Evolutionary conservation across 2,329 filamentous ascomycete species (phyloP).

Genomic region (Macroventuria anomochaeta): DNA sequence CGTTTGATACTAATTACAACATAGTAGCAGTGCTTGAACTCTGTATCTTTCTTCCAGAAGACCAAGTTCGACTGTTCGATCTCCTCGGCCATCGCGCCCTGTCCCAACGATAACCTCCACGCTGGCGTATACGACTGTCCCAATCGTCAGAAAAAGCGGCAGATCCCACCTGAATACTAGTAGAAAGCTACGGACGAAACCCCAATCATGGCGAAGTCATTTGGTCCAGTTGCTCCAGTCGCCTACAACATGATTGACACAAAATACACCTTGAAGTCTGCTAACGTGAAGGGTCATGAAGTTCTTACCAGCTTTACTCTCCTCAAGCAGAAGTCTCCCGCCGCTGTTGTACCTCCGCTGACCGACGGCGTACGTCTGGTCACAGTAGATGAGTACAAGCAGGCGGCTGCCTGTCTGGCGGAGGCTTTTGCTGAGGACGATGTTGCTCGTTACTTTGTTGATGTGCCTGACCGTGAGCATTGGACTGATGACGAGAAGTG

Average conservation of each 20-base stretch:
- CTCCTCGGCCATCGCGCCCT: slow-evolving; percentile 32
- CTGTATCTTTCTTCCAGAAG: slow-evolving; percentile 31
- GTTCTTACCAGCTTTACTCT: slow-evolving; percentile 40
- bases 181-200: slow-evolving; percentile 47
- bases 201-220: slow-evolving; percentile 56
- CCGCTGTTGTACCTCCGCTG: slow-evolving; percentile 30
- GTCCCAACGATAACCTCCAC: slow-evolving; percentile 42
- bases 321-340: slow-evolving; percentile 33
- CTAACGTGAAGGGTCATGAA: slow-evolving; percentile 39
- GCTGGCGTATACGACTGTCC: slow-evolving; percentile 50
- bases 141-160: slow-evolving; percentile 55
- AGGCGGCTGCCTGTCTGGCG: slow-evolving; percentile 74
- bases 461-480: slow-evolving; percentile 69
- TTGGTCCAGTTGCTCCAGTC: slow-evolving; percentile 39
- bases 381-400: slow-evolving; percentile 70
- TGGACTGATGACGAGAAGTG: slow-evolving; percentile 73
- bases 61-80: slow-evolving; percentile 45
- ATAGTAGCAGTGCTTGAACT: slow-evolving; percentile 47
- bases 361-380: slow-evolving; percentile 67
- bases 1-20: slow-evolving; percentile 43
- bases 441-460: slow-evolving; percentile 75
- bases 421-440: slow-evolving; percentile 80
- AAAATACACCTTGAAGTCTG: slow-evolving; percentile 50
- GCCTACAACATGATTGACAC: slow-evolving; percentile 42
- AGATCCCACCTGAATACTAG: slow-evolving; percentile 56